Evolutionary conservation across 2,329 filamentous ascomycete species (phyloP).

Genomic region (Ilyonectria robusta): DNA sequence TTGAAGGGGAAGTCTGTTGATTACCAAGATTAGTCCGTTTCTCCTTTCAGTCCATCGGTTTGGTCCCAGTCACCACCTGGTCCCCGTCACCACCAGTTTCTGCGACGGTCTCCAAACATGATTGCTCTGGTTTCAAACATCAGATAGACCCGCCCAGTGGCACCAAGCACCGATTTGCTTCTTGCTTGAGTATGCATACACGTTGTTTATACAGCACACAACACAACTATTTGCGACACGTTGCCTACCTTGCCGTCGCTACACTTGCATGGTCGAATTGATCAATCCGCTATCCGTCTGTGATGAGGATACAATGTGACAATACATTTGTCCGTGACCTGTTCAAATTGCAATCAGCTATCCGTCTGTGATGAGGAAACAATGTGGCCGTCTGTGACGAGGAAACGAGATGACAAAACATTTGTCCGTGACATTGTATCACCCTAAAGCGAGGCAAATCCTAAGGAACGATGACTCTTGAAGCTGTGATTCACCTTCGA

Average conservation of each 20-base stretch:
- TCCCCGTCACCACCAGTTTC: neutral
- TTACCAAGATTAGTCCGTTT: neutral
- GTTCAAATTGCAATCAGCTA: neutral
- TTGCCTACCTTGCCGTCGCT: neutral
- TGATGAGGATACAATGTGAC: neutral
- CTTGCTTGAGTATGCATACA: neutral
- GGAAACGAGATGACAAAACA: neutral
- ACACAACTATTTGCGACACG: neutral
- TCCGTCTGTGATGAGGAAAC: neutral
- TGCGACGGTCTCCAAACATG: neutral
- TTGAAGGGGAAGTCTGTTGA: conserved; percentile 24
- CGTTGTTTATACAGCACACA: neutral
- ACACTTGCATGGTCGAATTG: neutral
- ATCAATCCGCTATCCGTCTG: neutral
- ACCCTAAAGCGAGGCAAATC: neutral
- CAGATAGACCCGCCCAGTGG: neutral
- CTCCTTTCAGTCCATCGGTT: neutral
- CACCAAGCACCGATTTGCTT: neutral
- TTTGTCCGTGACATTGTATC: neutral
- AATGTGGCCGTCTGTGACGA: too few species aligned
- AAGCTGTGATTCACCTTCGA: neutral
- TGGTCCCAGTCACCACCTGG: neutral
- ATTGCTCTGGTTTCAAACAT: neutral
- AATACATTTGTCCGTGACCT: neutral
- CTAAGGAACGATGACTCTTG: neutral